A percentile compares a stretch with the other conserved stretches of the same genome.
These are phyloP conservation scores for Iberis pinnata DNA, from an alignment of 345 rosid species.

Conservation along the genomic window DNA sequence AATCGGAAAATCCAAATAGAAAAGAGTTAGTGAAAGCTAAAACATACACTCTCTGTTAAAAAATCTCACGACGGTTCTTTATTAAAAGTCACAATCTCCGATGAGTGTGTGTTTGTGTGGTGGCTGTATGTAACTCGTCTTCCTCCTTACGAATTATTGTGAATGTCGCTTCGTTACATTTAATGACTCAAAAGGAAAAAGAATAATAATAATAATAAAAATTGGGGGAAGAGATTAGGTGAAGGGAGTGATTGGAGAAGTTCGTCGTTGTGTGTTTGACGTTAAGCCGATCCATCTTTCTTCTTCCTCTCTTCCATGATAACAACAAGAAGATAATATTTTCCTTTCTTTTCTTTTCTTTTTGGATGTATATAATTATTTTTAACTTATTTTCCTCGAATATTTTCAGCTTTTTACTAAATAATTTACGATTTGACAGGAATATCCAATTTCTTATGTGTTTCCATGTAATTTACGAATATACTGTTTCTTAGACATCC, in stretches of 20 bases:
- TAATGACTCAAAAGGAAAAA: conserved; percentile 23
- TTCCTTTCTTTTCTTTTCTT: no score
- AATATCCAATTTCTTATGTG: no score
- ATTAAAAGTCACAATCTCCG: conserved; percentile 28
- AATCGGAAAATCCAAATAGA: conserved; percentile 39
- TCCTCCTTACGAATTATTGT: conserved; percentile 31
- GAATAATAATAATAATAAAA: not conserved
- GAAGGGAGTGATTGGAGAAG: conserved; percentile 27
- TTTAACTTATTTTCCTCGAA: no score
- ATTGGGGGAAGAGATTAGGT: conserved; percentile 27
- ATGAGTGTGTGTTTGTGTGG: conserved; percentile 2
- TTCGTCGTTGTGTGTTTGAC: conserved; percentile 79
- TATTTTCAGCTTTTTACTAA: no score
- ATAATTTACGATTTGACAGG: no score
- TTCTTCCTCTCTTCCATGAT: not conserved
- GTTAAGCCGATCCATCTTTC: conserved; percentile 29
- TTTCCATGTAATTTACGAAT: no score
- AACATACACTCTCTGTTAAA: no score
- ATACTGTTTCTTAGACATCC: no score
- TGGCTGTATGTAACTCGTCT: conserved; percentile 54
- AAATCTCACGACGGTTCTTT: no score
- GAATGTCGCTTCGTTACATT: conserved; percentile 32
- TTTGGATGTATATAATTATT: no score
- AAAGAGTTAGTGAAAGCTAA: conserved; percentile 1
- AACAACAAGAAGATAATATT: not conserved